Evolutionary conservation across 345 rosid genomes (phyloP), one percentile per base, ranked within the genome.

Genomic region (Leavenworthia alabamica): DNA sequence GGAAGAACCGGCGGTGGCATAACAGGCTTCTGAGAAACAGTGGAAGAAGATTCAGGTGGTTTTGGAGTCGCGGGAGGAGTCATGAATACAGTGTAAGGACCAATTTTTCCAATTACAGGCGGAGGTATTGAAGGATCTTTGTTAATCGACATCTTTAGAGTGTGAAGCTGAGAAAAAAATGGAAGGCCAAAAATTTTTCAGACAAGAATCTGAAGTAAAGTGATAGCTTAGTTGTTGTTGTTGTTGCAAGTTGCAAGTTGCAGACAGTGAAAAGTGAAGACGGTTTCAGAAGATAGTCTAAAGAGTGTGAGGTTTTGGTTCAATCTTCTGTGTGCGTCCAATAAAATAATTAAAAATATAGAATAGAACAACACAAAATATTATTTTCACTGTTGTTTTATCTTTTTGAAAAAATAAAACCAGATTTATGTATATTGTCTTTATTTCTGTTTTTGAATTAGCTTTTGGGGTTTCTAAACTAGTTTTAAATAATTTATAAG

Each of bases 81-180:
- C 75, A 86, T 79, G 75, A 94, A 94, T 63, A 94, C 96, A 16
- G 99, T 94, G 83, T 90, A 94, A 8, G 99, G 99, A 0, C 99
- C 99, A 62, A 94, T 89, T 82, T 94, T 94, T 13, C 97, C 97
- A 74, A 90, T 94, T 54, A 78, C 68, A 9, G 99, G 99, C 4
- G 96, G 89, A 4, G 97, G 96, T 12, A 80, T 81, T 26, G 85
- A 73, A 8, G 86, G 73, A 68, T 75, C 89, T 48, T 35, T 83
- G 79, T 73, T 86, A 83, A 84, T 79, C 39, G 99, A 82, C 99
- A 94, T 94, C 75, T 70, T 53, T 47, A 11, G n/a, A 60, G 6
- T 53, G 26, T 16, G 19, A 60, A 44, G 60, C 29, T 12, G 19
- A 66, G n/a, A 27, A 13, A 14, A 40, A 24, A 46, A 20, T 35